Evolutionary conservation across 202 grass and related monocot species (phyloP).

Genomic region (Hordeum pubiflorum): DNA sequence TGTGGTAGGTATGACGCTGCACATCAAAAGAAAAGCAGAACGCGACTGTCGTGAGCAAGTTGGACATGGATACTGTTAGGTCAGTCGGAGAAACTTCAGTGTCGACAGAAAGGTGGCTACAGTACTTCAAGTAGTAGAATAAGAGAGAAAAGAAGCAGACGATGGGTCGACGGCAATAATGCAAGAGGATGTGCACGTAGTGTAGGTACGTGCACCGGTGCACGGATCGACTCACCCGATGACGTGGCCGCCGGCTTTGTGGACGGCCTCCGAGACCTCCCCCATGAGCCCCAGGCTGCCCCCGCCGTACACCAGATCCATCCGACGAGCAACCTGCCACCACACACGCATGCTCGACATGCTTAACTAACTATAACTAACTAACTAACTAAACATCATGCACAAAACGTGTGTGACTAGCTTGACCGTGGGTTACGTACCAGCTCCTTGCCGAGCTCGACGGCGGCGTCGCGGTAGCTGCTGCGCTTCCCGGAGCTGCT

Average conservation of each 20-base stretch:
- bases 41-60: not conserved
- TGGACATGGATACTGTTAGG: not conserved
- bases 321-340: slow-evolving; percentile 62
- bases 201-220: not conserved
- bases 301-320: slow-evolving; percentile 87
- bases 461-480: slow-evolving; percentile 74
- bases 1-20: slow-evolving; percentile 67
- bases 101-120: not conserved
- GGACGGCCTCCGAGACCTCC: slow-evolving; percentile 74
- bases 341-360: not conserved
- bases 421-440: not conserved
- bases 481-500: slow-evolving; percentile 79
- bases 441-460: slow-evolving; percentile 66
- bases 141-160: not conserved
- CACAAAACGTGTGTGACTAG: too few relatives aligned
- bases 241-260: slow-evolving; percentile 81
- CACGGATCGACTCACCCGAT: slow-evolving; percentile 39
- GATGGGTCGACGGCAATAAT: not conserved
- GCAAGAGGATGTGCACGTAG: not conserved
- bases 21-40: not conserved
- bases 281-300: slow-evolving; percentile 93
- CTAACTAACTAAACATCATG: too few relatives aligned
- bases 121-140: not conserved
- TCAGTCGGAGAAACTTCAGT: not conserved
- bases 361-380: not conserved